Evolutionary conservation across 2,329 filamentous ascomycete genomes (phyloP), one percentile per base, ranked within the genome.

Genomic region (Lecanosticta acicola): DNA sequence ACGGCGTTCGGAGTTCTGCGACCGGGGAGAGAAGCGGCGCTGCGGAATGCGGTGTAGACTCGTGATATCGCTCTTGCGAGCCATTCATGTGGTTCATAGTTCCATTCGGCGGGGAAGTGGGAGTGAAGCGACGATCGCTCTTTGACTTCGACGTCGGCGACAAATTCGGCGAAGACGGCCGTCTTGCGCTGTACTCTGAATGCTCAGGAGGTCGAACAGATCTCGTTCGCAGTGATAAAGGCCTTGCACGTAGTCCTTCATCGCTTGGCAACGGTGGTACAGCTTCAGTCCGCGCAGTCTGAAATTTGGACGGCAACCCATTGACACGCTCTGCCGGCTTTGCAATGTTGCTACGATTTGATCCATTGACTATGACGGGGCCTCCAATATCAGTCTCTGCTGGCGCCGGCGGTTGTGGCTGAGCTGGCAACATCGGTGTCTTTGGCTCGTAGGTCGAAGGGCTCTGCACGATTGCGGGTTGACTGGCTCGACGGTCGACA

Each of bases 1-100:
- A 87, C 2, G 84, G 83, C 0, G 82, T 84, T n/a, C 77, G 75
- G 4, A 78, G 77, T 67, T 89, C 85, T 43, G 84, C 84, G 0
- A 89, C 85, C 0, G 85, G 85, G 0, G 85, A 89, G 2, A 90
- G 71, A 17, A 75, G 51, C 3, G 72, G 71, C 26, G 54, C 58
- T 5, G 53, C 41, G 52, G 39, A 18, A 47, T 47, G n/a, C 36
- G 42, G 35, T 19, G 45, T 43, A 13, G 36, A 37, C 7, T 57
- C 56, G n/a, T 43, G 48, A 29, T 54, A 45, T 21, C 53, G 49
- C 13, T 45, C 47, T 16, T 52, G 51, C 3, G 48, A 18, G 4
- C 54, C 54, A 39, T 57, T 57, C 14, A 43, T 18, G 32, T 49
- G 45, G 17, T 24, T 41, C 14, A 39, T 19, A 5, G 49, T 51